These are phyloP conservation scores for Rhizopogon roseolus DNA, from an alignment of 768 basidiomycete genomes.

Conservation along the genomic window DNA sequence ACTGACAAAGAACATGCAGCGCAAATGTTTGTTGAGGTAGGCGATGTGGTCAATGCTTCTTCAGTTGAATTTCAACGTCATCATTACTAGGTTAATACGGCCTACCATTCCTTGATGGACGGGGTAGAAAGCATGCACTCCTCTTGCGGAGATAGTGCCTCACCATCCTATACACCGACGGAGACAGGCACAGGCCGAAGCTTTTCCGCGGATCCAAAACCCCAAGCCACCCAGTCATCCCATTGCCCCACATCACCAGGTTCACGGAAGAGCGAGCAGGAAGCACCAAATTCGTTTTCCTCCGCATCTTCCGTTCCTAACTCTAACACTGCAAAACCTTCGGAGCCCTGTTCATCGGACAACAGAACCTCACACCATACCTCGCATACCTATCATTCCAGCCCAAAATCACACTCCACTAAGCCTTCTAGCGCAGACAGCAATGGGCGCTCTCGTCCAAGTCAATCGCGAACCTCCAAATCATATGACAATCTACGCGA, in stretches of 20 bases:
- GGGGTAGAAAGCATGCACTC: conserved; percentile 30
- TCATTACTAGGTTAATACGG: conserved; percentile 42
- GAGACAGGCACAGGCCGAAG: conserved; percentile 15
- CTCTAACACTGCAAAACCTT: conserved; percentile 7
- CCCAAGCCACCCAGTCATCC: conserved; percentile 20
- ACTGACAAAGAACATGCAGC: conserved; percentile 48
- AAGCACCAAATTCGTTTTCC: conserved; percentile 3
- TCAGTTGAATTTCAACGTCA: not conserved
- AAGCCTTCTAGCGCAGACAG: conserved; percentile 8
- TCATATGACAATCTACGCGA: conserved; percentile 19
- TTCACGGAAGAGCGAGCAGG: conserved; percentile 21
- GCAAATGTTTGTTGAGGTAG: conserved; percentile 55
- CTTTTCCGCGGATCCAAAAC: conserved; percentile 9
- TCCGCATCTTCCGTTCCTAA: conserved; percentile 10
- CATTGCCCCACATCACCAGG: conserved; percentile 27
- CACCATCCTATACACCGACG: conserved; percentile 15
- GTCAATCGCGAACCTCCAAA: conserved; percentile 14
- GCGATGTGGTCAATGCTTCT: conserved; percentile 9
- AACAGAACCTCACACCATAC: conserved; percentile 4
- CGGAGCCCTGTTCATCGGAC: conserved; percentile 5
- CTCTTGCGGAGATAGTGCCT: conserved; percentile 21
- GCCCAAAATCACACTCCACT: conserved; percentile 11
- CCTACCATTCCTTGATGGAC: conserved; percentile 51
- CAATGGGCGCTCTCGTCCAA: conserved; percentile 11
- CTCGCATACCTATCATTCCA: conserved; percentile 7